Conservation (phyloP, 306 rosid genomes). For the Hippophae tibetana region DNA sequence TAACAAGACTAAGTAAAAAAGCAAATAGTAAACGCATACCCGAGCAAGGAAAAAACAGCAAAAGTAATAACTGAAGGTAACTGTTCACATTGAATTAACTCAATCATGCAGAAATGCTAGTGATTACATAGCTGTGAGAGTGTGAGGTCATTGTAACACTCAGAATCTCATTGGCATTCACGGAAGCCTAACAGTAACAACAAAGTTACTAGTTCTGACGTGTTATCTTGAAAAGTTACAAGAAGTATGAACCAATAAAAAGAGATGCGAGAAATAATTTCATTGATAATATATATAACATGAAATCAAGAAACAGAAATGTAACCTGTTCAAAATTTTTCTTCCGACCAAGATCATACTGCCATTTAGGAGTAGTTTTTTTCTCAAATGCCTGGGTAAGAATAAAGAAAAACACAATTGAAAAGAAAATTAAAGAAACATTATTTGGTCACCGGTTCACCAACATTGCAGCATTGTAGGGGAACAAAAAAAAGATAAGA, state of each 20-base stretch:
- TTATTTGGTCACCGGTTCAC: background rate
- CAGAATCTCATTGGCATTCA: too few relatives aligned
- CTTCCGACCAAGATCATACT: constrained; percentile 55
- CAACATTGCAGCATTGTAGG: too few relatives aligned
- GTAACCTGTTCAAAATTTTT: constrained; percentile 59
- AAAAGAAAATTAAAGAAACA: constrained; percentile 8
- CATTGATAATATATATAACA: background rate
- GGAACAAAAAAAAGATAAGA: background rate
- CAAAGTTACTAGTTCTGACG: too few relatives aligned
- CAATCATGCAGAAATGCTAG: background rate
- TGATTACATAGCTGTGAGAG: background rate
- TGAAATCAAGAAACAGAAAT: constrained; percentile 3
- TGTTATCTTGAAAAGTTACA: too few relatives aligned
- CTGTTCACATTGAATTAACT: background rate
- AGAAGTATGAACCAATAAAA: background rate
- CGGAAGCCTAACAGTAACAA: too few relatives aligned
- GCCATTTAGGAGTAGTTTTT: constrained; percentile 44
- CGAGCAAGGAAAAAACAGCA: background rate
- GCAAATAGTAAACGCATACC: too few relatives aligned
- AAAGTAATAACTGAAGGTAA: background rate
- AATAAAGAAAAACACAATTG: background rate
- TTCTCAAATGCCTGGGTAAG: constrained; percentile 53
- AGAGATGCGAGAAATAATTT: background rate
- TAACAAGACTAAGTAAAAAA: too few relatives aligned
- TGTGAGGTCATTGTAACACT: too few relatives aligned